These are phyloP conservation scores for Aspergillus hancockii DNA, from an alignment of 495 filamentous ascomycete species.

Conservation along the genomic window DNA sequence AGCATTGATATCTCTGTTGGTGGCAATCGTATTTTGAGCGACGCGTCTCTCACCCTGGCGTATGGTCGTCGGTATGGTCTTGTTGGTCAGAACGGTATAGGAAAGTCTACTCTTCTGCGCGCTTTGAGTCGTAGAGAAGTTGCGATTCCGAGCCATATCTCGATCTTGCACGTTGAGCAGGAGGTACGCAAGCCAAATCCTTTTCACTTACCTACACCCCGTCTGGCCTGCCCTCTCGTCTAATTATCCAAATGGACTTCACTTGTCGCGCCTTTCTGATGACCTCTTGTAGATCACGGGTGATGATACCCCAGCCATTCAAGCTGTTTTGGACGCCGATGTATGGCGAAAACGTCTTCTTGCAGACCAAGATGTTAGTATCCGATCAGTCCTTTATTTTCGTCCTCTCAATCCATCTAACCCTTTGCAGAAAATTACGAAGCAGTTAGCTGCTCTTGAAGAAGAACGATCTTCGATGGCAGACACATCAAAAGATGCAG, in stretches of 20 bases:
- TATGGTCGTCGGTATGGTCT: slow-evolving; percentile 96
- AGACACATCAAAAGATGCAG: slow-evolving; percentile 83
- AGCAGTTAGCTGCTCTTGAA: slow-evolving; percentile 77
- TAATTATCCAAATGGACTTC: neutral
- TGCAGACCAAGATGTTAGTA: slow-evolving; percentile 77
- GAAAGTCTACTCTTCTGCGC: slow-evolving; percentile 92
- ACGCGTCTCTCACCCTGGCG: slow-evolving; percentile 85
- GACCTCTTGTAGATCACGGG: slow-evolving; percentile 72
- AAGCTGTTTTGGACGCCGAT: slow-evolving; percentile 96
- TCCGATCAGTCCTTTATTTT: neutral
- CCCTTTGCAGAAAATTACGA: slow-evolving; percentile 70
- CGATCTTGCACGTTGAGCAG: slow-evolving; percentile 98
- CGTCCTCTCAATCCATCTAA: neutral
- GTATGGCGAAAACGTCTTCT: slow-evolving; percentile 98
- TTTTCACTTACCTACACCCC: slow-evolving; percentile 13
- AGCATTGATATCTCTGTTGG: slow-evolving; percentile 91
- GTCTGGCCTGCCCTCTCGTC: slow-evolving; percentile 9
- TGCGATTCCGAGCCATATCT: slow-evolving; percentile 92
- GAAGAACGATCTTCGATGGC: slow-evolving; percentile 75
- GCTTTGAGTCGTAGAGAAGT: slow-evolving; percentile 93
- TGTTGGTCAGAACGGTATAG: slow-evolving; percentile 98
- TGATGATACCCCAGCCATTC: slow-evolving; percentile 92
- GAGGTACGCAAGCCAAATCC: slow-evolving; percentile 57
- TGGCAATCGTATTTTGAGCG: slow-evolving; percentile 83
- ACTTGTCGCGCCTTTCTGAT: neutral